Conservation (phyloP, 148 eudicot genomes). For the Silene latifolia region DNA sequence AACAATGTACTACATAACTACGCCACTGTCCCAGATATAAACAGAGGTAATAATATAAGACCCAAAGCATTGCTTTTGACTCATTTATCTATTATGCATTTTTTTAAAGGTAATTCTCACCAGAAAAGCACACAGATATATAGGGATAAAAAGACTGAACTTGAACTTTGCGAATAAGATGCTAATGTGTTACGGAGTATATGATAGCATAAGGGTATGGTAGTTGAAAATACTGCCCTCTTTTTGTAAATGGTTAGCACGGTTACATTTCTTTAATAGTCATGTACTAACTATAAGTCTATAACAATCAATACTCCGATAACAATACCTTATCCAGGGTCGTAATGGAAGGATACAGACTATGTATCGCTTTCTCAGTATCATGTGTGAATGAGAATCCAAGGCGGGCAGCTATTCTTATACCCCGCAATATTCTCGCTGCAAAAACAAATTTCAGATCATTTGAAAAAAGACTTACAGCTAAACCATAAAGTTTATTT, state of each 20-base stretch:
- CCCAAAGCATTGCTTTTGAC: neutral
- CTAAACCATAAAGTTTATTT: neutral
- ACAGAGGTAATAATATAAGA: neutral
- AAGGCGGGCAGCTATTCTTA: slow-evolving; percentile 95
- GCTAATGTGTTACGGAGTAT: neutral
- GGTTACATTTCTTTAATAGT: neutral
- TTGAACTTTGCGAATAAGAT: neutral
- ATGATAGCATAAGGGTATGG: neutral
- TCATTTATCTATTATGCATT: neutral
- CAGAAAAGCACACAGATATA: neutral
- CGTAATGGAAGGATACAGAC: slow-evolving; percentile 46
- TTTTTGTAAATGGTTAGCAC: neutral
- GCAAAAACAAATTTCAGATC: slow-evolving; percentile 22
- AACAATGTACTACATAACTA: neutral
- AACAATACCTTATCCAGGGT: slow-evolving; percentile 51
- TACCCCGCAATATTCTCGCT: slow-evolving; percentile 92
- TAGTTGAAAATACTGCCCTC: neutral
- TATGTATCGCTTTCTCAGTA: slow-evolving; percentile 56
- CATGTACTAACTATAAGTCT: neutral
- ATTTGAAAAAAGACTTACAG: neutral
- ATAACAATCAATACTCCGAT: neutral
- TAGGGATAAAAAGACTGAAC: neutral
- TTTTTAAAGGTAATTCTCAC: neutral
- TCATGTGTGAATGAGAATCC: slow-evolving; percentile 67
- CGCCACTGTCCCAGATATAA: neutral